A percentile compares a stretch with the other conserved stretches of the same genome.
Evolutionary conservation across 1,139 yeast genomes (phyloP).

Genomic region (Candida anutae): DNA sequence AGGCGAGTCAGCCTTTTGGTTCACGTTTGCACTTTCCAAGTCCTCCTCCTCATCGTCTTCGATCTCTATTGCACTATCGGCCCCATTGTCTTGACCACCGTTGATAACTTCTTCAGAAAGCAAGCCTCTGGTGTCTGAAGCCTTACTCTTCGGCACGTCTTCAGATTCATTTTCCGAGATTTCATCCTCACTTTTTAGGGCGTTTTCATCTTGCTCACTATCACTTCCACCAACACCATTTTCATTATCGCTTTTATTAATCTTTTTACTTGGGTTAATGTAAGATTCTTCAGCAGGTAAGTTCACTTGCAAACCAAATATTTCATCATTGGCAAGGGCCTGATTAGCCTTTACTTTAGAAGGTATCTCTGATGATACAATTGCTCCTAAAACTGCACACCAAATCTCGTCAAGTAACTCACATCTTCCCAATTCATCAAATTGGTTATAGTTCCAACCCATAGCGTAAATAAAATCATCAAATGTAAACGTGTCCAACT

Average conservation of each 20-base stretch:
- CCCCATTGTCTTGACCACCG: conserved; percentile 6
- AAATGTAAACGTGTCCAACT: conserved; percentile 67
- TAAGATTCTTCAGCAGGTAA: conserved; percentile 31
- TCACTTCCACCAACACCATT: conserved; percentile 21
- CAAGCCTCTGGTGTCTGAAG: conserved; percentile 6
- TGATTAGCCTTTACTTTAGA: conserved; percentile 13
- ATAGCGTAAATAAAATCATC: conserved; percentile 69
- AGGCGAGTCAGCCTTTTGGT: conserved; percentile 4
- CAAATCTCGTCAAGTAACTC: conserved; percentile 62
- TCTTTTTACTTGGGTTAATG: conserved; percentile 10
- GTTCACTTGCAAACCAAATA: conserved; percentile 30
- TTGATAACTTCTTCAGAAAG: conserved; percentile 4
- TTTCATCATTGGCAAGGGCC: conserved; percentile 20
- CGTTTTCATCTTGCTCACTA: conserved; percentile 11
- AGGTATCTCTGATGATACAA: conserved; percentile 31
- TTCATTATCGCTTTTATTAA: conserved; percentile 6
- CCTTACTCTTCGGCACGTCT: conserved; percentile 1
- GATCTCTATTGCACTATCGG: conserved; percentile 6
- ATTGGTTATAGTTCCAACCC: conserved; percentile 44
- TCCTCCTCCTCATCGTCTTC: conserved; percentile 6
- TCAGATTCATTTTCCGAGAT: conserved; percentile 11
- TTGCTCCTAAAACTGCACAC: conserved; percentile 50
- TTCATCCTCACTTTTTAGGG: conserved; percentile 21
- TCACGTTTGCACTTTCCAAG: conserved; percentile 2
- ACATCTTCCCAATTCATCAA: conserved; percentile 39